These are phyloP conservation scores for Annulohypoxylon maeteangense DNA, from an alignment of 495 filamentous ascomycete genomes.

Conservation along the genomic window DNA sequence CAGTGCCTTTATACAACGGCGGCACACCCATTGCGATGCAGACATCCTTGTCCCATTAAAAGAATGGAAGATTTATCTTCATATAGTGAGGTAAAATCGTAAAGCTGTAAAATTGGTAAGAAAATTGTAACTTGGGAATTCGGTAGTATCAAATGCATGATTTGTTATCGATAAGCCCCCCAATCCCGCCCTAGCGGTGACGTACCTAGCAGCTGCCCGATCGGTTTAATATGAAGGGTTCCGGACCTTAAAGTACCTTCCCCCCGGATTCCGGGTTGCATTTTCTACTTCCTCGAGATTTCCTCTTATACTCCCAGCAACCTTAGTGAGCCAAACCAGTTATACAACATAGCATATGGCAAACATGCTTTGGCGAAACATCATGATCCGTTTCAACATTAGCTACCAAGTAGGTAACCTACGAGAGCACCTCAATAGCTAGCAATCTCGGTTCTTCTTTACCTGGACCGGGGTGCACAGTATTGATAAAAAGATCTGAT, in stretches of 20 bases:
- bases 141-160: not conserved
- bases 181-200: not conserved
- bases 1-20: constrained; percentile 58
- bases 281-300: not conserved
- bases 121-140: too few species aligned
- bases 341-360: too few species aligned
- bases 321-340: not conserved
- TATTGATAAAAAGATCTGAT: not conserved
- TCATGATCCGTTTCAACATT: too few species aligned
- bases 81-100: not conserved
- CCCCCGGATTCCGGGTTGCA: not conserved
- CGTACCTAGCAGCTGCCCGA: not conserved
- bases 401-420: too few species aligned
- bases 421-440: too few species aligned
- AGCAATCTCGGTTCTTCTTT: too few species aligned
- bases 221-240: not conserved
- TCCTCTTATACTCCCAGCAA: not conserved
- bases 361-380: too few species aligned
- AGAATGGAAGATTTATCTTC: not conserved
- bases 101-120: not conserved
- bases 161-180: too few species aligned
- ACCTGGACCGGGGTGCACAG: too few species aligned
- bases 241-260: too few species aligned
- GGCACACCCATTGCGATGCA: constrained; percentile 65
- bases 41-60: constrained; percentile 56